Evolutionary conservation across 768 basidiomycete species (phyloP).

Genomic region (Multifurca ochricompacta): DNA sequence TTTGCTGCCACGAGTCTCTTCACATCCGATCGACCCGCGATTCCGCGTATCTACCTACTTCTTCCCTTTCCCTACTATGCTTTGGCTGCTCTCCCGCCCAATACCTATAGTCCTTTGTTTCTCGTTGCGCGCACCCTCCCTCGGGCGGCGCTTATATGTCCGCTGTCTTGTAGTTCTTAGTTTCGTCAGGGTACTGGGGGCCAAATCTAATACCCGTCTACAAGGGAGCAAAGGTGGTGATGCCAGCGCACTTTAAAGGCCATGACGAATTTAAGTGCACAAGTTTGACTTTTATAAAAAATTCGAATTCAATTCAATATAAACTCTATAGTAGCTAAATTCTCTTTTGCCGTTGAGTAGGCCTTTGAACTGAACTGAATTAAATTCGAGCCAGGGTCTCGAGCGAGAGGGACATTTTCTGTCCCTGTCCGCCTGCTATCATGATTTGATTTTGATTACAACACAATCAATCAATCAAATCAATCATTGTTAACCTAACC

Average conservation of each 20-base stretch:
- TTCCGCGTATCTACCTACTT: slow-evolving; percentile 19
- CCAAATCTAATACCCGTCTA: slow-evolving; percentile 31
- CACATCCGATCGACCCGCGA: slow-evolving; percentile 13
- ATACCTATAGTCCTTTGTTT: slow-evolving; percentile 22
- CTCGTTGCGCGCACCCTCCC: slow-evolving; percentile 2
- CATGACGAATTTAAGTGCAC: background rate
- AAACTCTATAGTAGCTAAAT: too few species aligned
- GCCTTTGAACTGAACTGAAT: too few species aligned
- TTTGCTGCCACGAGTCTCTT: slow-evolving; percentile 15
- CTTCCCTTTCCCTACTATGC: slow-evolving; percentile 17
- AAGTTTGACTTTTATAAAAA: slow-evolving; percentile 2
- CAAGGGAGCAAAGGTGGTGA: slow-evolving; percentile 21
- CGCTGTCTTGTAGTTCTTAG: slow-evolving; percentile 31
- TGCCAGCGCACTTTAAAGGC: background rate
- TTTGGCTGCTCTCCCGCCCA: slow-evolving; percentile 21
- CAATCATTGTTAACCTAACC: too few species aligned
- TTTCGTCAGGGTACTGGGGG: slow-evolving; percentile 27
- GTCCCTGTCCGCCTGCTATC: too few species aligned
- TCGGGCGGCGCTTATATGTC: slow-evolving; percentile 15
- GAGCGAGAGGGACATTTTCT: too few species aligned
- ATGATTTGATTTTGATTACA: too few species aligned
- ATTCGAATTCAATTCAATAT: background rate
- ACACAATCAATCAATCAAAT: too few species aligned
- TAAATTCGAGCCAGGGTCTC: too few species aligned
- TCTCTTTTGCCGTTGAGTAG: background rate